Conservation (phyloP, 2,329 filamentous ascomycete species). For the Cercospora sp. region DNA sequence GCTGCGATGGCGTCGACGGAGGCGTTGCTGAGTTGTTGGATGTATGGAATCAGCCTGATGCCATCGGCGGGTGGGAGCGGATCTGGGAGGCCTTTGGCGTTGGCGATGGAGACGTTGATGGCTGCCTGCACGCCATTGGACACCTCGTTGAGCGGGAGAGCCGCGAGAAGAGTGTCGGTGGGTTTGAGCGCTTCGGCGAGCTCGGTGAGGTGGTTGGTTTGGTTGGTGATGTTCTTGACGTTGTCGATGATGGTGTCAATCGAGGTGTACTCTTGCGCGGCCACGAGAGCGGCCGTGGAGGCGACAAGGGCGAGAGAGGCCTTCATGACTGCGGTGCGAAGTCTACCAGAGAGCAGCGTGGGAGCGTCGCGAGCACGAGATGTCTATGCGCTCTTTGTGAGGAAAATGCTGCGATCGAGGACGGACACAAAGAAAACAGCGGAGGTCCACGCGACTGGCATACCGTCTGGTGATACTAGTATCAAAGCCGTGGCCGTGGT, state of each 20-base stretch:
- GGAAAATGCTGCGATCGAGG: neutral
- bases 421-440: neutral
- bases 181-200: conserved; percentile 5
- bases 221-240: conserved; percentile 19
- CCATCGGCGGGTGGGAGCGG: conserved; percentile 12
- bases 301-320: neutral
- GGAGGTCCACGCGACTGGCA: neutral
- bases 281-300: neutral
- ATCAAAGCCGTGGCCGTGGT: neutral
- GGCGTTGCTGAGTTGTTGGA: conserved; percentile 15
- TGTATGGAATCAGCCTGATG: conserved; percentile 16
- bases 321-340: conserved; percentile 1
- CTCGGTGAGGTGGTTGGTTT: conserved; percentile 9
- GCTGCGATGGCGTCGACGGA: conserved; percentile 12
- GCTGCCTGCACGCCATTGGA: conserved; percentile 13
- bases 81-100: conserved; percentile 13
- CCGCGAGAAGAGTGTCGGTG: conserved; percentile 4
- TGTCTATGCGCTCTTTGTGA: neutral
- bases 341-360: neutral
- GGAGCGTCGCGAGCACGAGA: neutral
- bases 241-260: conserved; percentile 19
- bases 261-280: conserved; percentile 3
- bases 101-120: conserved; percentile 11
- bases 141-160: conserved; percentile 9
- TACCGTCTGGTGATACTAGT: neutral